Conservation (phyloP, 208 protist species). For the Crithidia mellificae region DNA sequence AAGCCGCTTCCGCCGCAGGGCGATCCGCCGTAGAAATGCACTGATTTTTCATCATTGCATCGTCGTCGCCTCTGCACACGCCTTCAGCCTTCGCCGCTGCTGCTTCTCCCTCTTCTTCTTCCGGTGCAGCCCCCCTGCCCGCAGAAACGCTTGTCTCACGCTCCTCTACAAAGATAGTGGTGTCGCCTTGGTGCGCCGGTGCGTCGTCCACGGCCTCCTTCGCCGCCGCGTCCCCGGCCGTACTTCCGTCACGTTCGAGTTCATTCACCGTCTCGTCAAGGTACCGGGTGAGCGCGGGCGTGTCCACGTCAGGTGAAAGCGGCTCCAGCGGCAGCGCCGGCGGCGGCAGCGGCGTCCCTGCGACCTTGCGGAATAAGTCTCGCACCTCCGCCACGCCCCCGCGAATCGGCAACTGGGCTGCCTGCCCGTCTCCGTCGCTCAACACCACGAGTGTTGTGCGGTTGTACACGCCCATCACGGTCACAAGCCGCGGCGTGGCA, state of each 20-base stretch:
- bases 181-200: background rate
- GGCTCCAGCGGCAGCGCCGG: constrained; percentile 2
- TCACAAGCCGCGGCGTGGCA: no score
- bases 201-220: background rate
- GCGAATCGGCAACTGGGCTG: constrained; percentile 22
- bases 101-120: background rate
- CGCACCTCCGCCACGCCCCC: constrained; percentile 26
- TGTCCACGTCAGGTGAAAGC: no score
- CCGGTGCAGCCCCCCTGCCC: no score
- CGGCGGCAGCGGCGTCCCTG: constrained; percentile 22
- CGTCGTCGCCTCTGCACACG: no score
- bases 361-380: constrained; percentile 36
- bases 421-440: constrained; percentile 34
- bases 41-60: no score
- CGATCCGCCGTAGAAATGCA: no score
- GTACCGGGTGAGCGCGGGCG: no score
- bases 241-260: no score
- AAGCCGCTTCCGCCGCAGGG: no score
- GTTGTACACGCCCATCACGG: constrained; percentile 46
- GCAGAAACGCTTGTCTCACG: background rate
- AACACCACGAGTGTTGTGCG: constrained; percentile 45
- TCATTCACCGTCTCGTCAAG: no score
- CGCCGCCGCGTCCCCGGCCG: no score
- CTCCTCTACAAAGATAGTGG: constrained; percentile 2
- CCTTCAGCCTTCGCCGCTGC: no score